A percentile compares a stretch with the other conserved stretches of the same genome.
Evolutionary conservation across 768 basidiomycete genomes (phyloP).

Genomic region (Agaricus blazei): DNA sequence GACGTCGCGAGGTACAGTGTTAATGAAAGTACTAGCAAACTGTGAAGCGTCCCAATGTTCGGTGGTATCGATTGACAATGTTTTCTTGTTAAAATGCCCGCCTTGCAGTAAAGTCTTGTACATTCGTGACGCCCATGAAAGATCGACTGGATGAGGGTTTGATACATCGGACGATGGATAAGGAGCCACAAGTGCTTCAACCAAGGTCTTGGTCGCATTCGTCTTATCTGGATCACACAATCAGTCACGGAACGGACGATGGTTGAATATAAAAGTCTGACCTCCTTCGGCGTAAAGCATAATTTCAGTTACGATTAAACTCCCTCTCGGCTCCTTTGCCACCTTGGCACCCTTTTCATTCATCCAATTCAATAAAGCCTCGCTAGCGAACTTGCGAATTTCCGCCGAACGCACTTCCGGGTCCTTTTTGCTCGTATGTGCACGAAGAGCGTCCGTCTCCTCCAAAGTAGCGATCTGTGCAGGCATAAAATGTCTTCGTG

Average conservation of each 20-base stretch:
- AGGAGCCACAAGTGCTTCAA: slow-evolving; percentile 47
- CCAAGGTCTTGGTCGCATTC: slow-evolving; percentile 52
- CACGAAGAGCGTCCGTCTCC: slow-evolving; percentile 65
- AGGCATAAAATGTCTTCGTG: slow-evolving; percentile 84
- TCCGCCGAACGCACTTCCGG: slow-evolving; percentile 57
- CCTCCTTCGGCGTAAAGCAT: slow-evolving; percentile 86
- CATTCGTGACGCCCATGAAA: slow-evolving; percentile 76
- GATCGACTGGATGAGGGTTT: slow-evolving; percentile 66
- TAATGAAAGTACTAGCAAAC: slow-evolving; percentile 59
- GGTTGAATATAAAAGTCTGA: slow-evolving; percentile 27
- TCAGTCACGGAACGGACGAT: not conserved
- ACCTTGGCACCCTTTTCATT: slow-evolving; percentile 54
- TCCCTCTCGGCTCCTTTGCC: slow-evolving; percentile 73
- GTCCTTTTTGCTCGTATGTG: slow-evolving; percentile 84
- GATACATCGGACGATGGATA: slow-evolving; percentile 50
- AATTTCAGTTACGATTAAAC: slow-evolving; percentile 72
- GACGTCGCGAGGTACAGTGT: slow-evolving; percentile 45
- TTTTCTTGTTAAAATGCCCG: slow-evolving; percentile 74
- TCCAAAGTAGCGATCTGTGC: slow-evolving; percentile 66
- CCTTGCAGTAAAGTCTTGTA: slow-evolving; percentile 91
- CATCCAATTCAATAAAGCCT: slow-evolving; percentile 68
- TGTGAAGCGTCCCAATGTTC: slow-evolving; percentile 46
- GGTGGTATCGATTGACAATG: slow-evolving; percentile 43
- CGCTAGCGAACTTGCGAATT: slow-evolving; percentile 68
- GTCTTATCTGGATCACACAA: slow-evolving; percentile 57